Conservation (phyloP, 495 filamentous ascomycete genomes). For the Penicillium egyptiacum region DNA sequence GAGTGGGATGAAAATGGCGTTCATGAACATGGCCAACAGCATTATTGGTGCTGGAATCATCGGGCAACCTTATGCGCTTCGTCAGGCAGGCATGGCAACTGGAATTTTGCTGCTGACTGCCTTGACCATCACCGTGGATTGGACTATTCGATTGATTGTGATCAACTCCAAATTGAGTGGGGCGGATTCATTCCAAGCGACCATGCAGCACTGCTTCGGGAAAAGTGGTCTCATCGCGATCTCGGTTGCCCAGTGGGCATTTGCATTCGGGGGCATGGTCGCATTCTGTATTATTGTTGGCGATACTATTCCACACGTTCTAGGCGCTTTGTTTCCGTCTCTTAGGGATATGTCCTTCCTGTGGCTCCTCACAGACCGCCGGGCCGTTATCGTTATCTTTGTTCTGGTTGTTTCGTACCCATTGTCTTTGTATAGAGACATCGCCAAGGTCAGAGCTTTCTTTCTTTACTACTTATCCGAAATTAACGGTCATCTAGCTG, state of each 20-base stretch:
- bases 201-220: slow-evolving; percentile 92
- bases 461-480: background rate
- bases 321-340: slow-evolving; percentile 77
- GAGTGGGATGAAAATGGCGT: slow-evolving; percentile 67
- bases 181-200: slow-evolving; percentile 88
- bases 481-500: slow-evolving; percentile 57
- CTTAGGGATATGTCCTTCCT: slow-evolving; percentile 71
- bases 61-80: slow-evolving; percentile 92
- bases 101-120: slow-evolving; percentile 75
- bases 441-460: slow-evolving; percentile 72
- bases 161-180: slow-evolving; percentile 94
- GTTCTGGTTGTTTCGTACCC: slow-evolving; percentile 87
- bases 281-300: slow-evolving; percentile 97
- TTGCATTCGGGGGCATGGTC: slow-evolving; percentile 98
- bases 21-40: slow-evolving; percentile 99
- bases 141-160: slow-evolving; percentile 96
- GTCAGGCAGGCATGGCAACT: slow-evolving; percentile 79
- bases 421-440: slow-evolving; percentile 89
- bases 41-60: slow-evolving; percentile 99
- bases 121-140: slow-evolving; percentile 83
- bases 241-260: slow-evolving; percentile 88
- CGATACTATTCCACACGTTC: slow-evolving; percentile 89
- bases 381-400: slow-evolving; percentile 81
- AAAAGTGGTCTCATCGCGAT: slow-evolving; percentile 85
- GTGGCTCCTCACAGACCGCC: slow-evolving; percentile 75